Conservation (phyloP, 1,139 yeast species). For the Hyphopichia khmerensis region DNA sequence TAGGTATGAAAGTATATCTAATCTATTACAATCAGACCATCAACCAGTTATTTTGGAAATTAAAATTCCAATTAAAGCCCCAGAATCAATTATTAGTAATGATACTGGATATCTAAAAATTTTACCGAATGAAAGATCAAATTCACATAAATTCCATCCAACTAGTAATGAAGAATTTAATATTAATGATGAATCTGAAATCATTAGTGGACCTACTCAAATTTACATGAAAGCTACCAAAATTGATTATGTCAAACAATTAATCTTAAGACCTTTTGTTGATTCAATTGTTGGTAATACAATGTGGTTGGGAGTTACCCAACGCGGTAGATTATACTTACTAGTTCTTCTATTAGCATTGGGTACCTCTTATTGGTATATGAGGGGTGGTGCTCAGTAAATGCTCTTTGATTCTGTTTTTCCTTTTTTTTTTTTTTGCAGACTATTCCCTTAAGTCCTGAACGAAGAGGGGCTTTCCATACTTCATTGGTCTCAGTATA, state of each 20-base stretch:
- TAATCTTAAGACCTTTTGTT: conserved; percentile 25
- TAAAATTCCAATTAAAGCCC: conserved; percentile 42
- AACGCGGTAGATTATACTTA: conserved; percentile 35
- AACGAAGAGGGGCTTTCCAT: too few relatives aligned
- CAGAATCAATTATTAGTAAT: conserved; percentile 37
- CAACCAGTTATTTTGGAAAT: conserved; percentile 46
- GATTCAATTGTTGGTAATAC: conserved; percentile 40
- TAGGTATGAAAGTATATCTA: conserved; percentile 40
- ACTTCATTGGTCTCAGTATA: too few relatives aligned
- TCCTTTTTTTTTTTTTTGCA: neutral
- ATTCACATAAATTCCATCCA: conserved; percentile 17
- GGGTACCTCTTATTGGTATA: neutral
- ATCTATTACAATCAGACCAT: conserved; percentile 40
- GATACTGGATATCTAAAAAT: conserved; percentile 41
- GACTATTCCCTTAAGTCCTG: neutral
- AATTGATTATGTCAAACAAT: conserved; percentile 30
- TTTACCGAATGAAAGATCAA: conserved; percentile 26
- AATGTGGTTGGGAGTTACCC: conserved; percentile 40
- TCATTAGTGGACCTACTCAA: conserved; percentile 43
- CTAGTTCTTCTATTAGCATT: conserved; percentile 11
- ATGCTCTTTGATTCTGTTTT: neutral
- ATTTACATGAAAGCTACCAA: conserved; percentile 45
- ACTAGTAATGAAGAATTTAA: neutral
- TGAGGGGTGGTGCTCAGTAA: neutral
- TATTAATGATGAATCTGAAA: conserved; percentile 1